phyloP scores from a whole-genome alignment of 306 rosid species.

The Mucuna pruriens region DNA sequence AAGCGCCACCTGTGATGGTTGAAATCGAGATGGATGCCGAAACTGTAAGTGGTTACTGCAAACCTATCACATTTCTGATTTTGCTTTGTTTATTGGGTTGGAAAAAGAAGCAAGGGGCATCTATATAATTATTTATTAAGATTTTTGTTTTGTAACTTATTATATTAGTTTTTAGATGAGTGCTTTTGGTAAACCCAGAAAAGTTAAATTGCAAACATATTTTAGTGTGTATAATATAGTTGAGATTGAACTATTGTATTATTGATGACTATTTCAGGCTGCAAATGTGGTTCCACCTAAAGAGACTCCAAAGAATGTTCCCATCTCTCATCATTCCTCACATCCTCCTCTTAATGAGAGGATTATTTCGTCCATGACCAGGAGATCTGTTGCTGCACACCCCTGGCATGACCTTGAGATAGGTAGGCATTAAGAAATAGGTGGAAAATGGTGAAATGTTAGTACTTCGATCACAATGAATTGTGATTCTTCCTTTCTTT shows the following conservation, averaged over 20 bases:
- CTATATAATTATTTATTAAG: background rate
- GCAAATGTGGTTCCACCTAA: constrained; percentile 73
- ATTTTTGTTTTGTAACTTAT: background rate
- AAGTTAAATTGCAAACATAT: background rate
- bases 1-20: constrained; percentile 34
- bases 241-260: background rate
- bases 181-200: background rate
- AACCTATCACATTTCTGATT: background rate
- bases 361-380: constrained; percentile 94
- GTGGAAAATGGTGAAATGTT: background rate
- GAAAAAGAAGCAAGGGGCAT: background rate
- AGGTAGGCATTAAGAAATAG: constrained; percentile 49
- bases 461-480: background rate
- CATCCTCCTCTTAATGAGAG: constrained; percentile 94
- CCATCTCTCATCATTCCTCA: constrained; percentile 34
- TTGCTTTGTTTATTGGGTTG: background rate
- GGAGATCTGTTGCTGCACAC: constrained; percentile 97
- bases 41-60: constrained; percentile 34
- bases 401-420: constrained; percentile 99
- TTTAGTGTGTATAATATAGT: background rate
- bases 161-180: background rate
- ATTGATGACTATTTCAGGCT: constrained; percentile 34
- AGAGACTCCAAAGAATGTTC: constrained; percentile 54
- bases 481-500: background rate
- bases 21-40: constrained; percentile 40